phyloP scores from a whole-genome alignment of 257 asterid genomes.

The Fraxinus cuspidata region DNA sequence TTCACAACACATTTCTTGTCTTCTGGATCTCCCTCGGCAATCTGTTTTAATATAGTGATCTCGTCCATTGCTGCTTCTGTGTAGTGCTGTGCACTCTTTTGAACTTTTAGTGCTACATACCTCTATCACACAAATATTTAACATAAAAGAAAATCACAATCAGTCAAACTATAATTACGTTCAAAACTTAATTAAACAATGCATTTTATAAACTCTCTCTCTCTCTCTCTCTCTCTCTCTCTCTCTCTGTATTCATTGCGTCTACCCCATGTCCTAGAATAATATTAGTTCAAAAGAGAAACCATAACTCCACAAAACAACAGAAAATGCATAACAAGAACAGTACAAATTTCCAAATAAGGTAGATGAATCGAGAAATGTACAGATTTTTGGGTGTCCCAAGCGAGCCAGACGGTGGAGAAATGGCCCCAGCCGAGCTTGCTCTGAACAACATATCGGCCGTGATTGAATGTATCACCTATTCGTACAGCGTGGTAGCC shows the following conservation, averaged over 20 bases:
- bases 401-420: conserved; percentile 98
- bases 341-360: not conserved
- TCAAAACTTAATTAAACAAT: not conserved
- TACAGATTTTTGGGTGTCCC: conserved; percentile 86
- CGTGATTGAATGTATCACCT: conserved; percentile 85
- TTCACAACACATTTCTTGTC: conserved; percentile 91
- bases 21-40: conserved; percentile 89
- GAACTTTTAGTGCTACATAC: conserved; percentile 88
- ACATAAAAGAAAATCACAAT: not conserved
- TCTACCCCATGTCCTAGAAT: not conserved
- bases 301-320: not conserved
- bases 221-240: too few relatives aligned
- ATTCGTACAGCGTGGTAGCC: conserved; percentile 97
- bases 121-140: conserved; percentile 43
- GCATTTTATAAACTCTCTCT: not conserved
- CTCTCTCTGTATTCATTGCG: not conserved
- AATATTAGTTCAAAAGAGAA: not conserved
- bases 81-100: conserved; percentile 95
- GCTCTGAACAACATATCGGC: conserved; percentile 86
- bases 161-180: not conserved
- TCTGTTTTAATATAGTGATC: conserved; percentile 79
- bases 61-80: conserved; percentile 98
- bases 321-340: not conserved
- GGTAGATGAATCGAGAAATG: not conserved
- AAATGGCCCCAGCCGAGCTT: conserved; percentile 99